Evolutionary conservation across 2,329 filamentous ascomycete species (phyloP).

Genomic region (Hypoxylon sp.): DNA sequence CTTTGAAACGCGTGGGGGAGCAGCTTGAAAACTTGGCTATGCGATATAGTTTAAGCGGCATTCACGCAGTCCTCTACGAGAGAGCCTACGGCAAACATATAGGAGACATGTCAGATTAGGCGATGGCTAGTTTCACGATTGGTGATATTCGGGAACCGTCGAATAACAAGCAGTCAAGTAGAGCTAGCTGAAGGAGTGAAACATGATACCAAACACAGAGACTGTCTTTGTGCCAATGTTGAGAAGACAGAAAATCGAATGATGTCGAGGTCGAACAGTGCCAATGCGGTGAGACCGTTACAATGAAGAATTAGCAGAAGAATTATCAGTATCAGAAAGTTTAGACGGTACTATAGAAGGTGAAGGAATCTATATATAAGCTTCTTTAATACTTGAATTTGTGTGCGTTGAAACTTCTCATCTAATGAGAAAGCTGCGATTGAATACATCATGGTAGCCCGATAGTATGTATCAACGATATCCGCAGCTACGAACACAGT

Average conservation of each 20-base stretch:
- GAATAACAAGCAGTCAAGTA: background rate
- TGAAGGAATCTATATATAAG: conserved; percentile 39
- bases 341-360: conserved; percentile 11
- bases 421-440: conserved; percentile 29
- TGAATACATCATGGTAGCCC: conserved; percentile 26
- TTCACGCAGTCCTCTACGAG: background rate
- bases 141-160: background rate
- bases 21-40: background rate
- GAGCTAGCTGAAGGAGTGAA: conserved; percentile 10
- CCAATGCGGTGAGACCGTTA: conserved; percentile 41
- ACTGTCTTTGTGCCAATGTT: conserved; percentile 21
- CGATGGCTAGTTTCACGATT: background rate
- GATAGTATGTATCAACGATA: conserved; percentile 20
- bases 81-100: background rate
- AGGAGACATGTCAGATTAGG: background rate
- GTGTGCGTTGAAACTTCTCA: conserved; percentile 24
- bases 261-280: conserved; percentile 29
- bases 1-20: background rate
- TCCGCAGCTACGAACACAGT: conserved; percentile 19
- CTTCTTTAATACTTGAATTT: conserved; percentile 22
- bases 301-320: conserved; percentile 14
- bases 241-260: conserved; percentile 14
- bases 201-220: conserved; percentile 25
- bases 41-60: background rate
- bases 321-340: background rate